phyloP scores from a whole-genome alignment of 768 basidiomycete species.

The Saitozyma sp. region DNA sequence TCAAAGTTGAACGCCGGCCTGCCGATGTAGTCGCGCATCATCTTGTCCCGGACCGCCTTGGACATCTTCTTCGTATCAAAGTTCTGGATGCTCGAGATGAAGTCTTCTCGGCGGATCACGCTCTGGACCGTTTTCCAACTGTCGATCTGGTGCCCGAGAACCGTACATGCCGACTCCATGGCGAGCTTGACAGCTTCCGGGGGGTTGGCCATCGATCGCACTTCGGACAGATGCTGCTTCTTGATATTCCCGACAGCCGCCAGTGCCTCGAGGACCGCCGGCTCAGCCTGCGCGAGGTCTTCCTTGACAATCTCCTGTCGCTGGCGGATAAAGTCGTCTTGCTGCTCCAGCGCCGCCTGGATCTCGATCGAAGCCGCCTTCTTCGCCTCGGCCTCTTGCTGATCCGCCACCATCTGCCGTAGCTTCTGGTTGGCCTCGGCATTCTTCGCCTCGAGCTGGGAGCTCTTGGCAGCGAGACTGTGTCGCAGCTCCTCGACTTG shows the following conservation, averaged over 20 bases:
- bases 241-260: conserved; percentile 97
- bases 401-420: conserved; percentile 95
- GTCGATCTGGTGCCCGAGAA: conserved; percentile 95
- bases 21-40: conserved; percentile 91
- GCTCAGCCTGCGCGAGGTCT: conserved; percentile 95
- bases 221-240: conserved; percentile 91
- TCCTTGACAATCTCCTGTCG: conserved; percentile 85
- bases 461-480: conserved; percentile 89
- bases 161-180: conserved; percentile 97
- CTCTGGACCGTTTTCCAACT: conserved; percentile 94
- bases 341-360: conserved; percentile 86
- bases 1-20: conserved; percentile 92
- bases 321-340: conserved; percentile 84
- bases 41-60: conserved; percentile 77
- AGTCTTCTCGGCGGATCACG: conserved; percentile 93
- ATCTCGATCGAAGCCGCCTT: conserved; percentile 95
- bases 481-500: conserved; percentile 95
- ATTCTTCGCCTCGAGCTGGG: conserved; percentile 89
- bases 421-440: conserved; percentile 96
- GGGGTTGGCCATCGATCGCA: conserved; percentile 95
- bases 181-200: conserved; percentile 96
- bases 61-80: conserved; percentile 96
- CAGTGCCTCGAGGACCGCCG: conserved; percentile 92
- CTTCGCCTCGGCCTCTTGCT: conserved; percentile 98
- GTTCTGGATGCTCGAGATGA: conserved; percentile 91